A percentile compares a stretch with the other conserved stretches of the same genome.
phyloP scores from a whole-genome alignment of 2,329 filamentous ascomycete species.

The Fusarium sp. region DNA sequence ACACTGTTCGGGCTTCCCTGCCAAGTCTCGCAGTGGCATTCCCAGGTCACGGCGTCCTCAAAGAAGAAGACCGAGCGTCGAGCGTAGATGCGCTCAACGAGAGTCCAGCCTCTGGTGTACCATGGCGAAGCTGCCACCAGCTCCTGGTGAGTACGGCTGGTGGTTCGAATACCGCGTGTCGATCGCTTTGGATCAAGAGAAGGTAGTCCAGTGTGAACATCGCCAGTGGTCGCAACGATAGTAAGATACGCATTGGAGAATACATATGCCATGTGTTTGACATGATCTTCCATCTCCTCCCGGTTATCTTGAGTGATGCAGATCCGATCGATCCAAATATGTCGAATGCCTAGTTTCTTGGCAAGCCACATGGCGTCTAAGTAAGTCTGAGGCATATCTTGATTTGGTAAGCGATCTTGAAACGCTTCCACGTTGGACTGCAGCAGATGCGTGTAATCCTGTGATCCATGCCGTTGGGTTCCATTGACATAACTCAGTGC shows the following conservation, averaged over 20 bases:
- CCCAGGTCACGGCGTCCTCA: slow-evolving; percentile 59
- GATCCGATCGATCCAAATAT: slow-evolving; percentile 62
- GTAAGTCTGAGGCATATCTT: slow-evolving; percentile 58
- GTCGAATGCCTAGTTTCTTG: slow-evolving; percentile 58
- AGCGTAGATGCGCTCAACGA: slow-evolving; percentile 60
- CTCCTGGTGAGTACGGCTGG: slow-evolving; percentile 54
- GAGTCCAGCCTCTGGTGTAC: slow-evolving; percentile 59
- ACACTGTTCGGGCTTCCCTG: slow-evolving; percentile 53
- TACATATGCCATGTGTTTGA: slow-evolving; percentile 61
- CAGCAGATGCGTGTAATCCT: slow-evolving; percentile 52
- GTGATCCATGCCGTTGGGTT: slow-evolving; percentile 47
- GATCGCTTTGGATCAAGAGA: slow-evolving; percentile 55
- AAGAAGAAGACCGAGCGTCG: slow-evolving; percentile 61
- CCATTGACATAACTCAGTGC: slow-evolving; percentile 64
- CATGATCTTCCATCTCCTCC: slow-evolving; percentile 56
- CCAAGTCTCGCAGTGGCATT: slow-evolving; percentile 62
- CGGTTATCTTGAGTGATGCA: slow-evolving; percentile 62
- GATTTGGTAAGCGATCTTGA: slow-evolving; percentile 54
- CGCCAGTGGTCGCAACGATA: slow-evolving; percentile 59
- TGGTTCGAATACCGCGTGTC: slow-evolving; percentile 44
- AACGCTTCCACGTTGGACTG: slow-evolving; percentile 55
- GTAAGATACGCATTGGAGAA: slow-evolving; percentile 62
- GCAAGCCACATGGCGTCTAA: slow-evolving; percentile 61
- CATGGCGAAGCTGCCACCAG: slow-evolving; percentile 56
- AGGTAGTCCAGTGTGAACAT: slow-evolving; percentile 56